These are phyloP conservation scores for Tillandsia fasciculata DNA, from an alignment of 176 grass and related monocot species.

Conservation along the genomic window DNA sequence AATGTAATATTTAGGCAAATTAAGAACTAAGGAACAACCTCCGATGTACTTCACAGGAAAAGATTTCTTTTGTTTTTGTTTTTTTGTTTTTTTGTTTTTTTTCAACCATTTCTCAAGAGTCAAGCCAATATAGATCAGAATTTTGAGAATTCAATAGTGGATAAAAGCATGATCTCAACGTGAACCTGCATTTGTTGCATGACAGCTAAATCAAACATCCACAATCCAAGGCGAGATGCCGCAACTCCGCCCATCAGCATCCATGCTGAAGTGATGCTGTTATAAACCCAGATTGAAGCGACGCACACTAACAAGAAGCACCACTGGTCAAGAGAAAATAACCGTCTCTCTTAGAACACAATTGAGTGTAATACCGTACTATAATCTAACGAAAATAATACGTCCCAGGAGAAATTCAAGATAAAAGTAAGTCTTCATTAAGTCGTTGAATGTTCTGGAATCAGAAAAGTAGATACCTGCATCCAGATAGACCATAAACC, in stretches of 20 bases:
- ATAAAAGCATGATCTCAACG: too few species aligned
- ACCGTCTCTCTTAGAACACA: background rate
- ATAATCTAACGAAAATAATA: too few species aligned
- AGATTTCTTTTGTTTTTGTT: too few species aligned
- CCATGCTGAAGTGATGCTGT: conserved; percentile 45
- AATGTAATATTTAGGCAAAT: too few species aligned
- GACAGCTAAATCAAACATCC: conserved; percentile 91
- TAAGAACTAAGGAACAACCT: too few species aligned
- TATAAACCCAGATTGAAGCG: conserved; percentile 49
- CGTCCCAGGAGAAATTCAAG: too few species aligned
- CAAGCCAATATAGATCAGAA: too few species aligned
- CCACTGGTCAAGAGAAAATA: conserved; percentile 42
- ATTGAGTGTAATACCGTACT: background rate
- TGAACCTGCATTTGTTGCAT: conserved; percentile 75
- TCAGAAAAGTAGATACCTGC: conserved; percentile 24
- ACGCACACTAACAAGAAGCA: conserved; percentile 65
- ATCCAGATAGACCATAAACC: conserved; percentile 87
- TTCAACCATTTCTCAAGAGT: too few species aligned
- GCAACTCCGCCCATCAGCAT: conserved; percentile 83
- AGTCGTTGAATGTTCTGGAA: background rate
- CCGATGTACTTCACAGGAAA: too few species aligned
- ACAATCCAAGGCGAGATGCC: conserved; percentile 69
- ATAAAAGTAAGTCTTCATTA: too few species aligned
- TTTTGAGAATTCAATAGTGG: too few species aligned
- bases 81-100: too few species aligned